Conservation (phyloP, 2,329 filamentous ascomycete genomes). For the Diaporthe humulicola region DNA sequence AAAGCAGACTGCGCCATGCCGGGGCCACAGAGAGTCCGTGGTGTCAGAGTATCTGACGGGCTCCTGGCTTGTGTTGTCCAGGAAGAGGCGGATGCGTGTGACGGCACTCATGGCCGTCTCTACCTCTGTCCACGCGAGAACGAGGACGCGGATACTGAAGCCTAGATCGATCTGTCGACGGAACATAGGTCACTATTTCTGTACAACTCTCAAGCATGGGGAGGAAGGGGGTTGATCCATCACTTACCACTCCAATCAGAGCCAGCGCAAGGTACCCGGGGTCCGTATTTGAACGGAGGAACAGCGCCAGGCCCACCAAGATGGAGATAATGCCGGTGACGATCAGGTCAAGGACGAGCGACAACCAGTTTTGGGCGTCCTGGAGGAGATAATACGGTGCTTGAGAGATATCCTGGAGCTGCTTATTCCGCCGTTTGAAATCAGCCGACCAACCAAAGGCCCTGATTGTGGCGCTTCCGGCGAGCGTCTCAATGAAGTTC, state of each 20-base stretch:
- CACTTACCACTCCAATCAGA: not conserved
- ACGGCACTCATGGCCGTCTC: conserved; percentile 21
- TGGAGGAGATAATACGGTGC: not conserved
- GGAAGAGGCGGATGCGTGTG: not conserved
- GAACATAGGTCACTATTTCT: conserved; percentile 55
- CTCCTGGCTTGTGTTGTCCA: not conserved
- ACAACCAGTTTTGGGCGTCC: not conserved
- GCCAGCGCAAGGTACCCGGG: conserved; percentile 36
- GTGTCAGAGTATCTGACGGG: not conserved
- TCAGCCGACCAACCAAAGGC: not conserved
- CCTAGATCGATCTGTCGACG: not conserved
- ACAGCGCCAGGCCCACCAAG: not conserved
- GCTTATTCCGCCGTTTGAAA: not conserved
- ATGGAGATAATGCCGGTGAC: not conserved
- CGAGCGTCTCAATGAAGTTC: not conserved
- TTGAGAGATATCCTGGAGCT: not conserved
- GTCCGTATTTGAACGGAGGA: not conserved
- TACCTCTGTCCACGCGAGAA: conserved; percentile 13
- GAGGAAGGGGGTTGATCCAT: not conserved
- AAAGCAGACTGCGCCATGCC: not conserved
- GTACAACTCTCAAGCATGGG: conserved; percentile 49
- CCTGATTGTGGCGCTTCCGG: not conserved
- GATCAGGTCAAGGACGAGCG: not conserved
- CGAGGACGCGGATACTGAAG: conserved; percentile 42
- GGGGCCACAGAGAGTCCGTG: not conserved